Evolutionary conservation across 2,329 filamentous ascomycete species (phyloP), one percentile per base, ranked within the genome.

Genomic region (Clarireedia homoeocarpa): DNA sequence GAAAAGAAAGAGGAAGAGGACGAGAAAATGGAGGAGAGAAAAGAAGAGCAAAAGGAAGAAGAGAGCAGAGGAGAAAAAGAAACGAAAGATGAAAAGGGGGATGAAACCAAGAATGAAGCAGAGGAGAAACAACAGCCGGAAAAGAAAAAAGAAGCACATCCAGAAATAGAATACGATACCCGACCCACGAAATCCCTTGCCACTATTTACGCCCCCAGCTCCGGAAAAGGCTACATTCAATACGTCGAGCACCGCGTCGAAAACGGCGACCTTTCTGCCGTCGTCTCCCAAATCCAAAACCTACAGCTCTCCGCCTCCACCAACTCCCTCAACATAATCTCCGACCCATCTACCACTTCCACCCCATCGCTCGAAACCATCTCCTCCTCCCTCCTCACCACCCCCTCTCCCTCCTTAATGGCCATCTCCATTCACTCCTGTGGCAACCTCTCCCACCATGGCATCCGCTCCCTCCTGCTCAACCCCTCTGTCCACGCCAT

Each of bases 361-460:
- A 10, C 26, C 26, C 14, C 53, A 0, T n/a, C 24, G 12, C 47
- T 40, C 15, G 5, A 23, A 2, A 7, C n/a, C 14, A n/a, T 17
- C 4, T 24, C 30, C 14, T 24, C 30, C 14, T 38, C 30, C 5
- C 48, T 52, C 27, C 40, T n/a, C 6, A 34, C 46, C n/a, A 30
- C 38, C 4, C 30, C 40, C 17, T 24, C 51, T 15, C 42, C 40
- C 9, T 15, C 54, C 9, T 76, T 95, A 39, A 91, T 96, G 85
- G 88, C 92, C 15, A 85, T 97, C 30, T 97, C 94, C 0, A 89
- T 99, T 17, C 94, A 99, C 71, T 97, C 92, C 0, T 99, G 94
- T 69, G 94, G 94, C 27, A 97, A 99, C 64, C 83, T 99, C n/a
- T 88, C 95, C 0, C 94, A 99, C 71, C 91, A 95, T 68, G 94